These are phyloP conservation scores for Colletotrichum higginsianum DNA, from an alignment of 2,329 filamentous ascomycete species.

Conservation along the genomic window DNA sequence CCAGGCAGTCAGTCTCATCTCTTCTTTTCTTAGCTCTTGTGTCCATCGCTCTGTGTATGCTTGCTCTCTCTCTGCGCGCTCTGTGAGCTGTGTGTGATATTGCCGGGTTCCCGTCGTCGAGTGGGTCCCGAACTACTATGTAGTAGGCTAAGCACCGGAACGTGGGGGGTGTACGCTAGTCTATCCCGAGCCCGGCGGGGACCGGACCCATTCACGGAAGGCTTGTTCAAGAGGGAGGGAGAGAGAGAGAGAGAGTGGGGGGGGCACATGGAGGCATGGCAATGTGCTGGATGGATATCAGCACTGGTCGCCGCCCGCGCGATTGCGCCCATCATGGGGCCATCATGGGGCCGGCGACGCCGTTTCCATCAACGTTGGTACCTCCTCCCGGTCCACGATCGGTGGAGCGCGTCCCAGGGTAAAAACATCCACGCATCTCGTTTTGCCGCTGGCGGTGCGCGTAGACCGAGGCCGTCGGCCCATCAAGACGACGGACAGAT, in stretches of 20 bases:
- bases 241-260: neutral
- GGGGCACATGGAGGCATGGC: neutral
- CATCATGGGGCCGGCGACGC: constrained; percentile 5
- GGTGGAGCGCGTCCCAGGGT: neutral
- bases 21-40: no score
- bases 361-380: constrained; percentile 5
- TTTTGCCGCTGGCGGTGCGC: constrained; percentile 1
- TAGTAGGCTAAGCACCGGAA: constrained; percentile 14
- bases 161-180: constrained; percentile 14
- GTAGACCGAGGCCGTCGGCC: neutral
- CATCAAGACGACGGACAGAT: neutral
- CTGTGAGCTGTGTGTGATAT: neutral
- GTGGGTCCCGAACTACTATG: neutral
- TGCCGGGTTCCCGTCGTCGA: neutral
- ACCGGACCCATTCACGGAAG: neutral
- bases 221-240: neutral
- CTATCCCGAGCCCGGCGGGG: neutral
- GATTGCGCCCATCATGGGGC: neutral
- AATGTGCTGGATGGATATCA: neutral
- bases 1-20: no score
- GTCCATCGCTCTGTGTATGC: no score
- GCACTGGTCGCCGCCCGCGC: constrained; percentile 1
- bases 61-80: neutral
- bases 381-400: neutral
- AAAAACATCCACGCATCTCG: neutral